These are phyloP conservation scores for Colletotrichum noveboracense DNA, from an alignment of 2,329 filamentous ascomycete genomes.

Conservation along the genomic window DNA sequence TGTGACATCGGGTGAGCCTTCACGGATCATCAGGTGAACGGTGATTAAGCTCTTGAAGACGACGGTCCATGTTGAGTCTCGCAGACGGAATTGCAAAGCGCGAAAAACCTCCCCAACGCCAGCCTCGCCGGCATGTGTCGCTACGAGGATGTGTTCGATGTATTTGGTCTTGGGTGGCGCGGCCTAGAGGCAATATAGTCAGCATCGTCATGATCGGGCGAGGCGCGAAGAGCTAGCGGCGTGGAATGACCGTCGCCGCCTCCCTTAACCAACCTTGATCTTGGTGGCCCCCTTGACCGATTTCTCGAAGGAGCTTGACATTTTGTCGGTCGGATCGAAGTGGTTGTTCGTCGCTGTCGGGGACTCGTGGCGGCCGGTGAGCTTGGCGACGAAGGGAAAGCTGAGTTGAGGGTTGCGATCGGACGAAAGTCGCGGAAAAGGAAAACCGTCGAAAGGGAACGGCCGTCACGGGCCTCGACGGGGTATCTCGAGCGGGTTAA, in stretches of 20 bases:
- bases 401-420: slow-evolving; percentile 6
- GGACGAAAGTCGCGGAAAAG: slow-evolving; percentile 11
- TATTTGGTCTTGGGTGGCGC: slow-evolving; percentile 99
- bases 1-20: slow-evolving; percentile 89
- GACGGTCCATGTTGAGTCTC: slow-evolving; percentile 99
- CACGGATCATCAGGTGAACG: slow-evolving; percentile 95
- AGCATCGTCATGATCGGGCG: slow-evolving; percentile 17
- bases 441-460: background rate
- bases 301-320: slow-evolving; percentile 96
- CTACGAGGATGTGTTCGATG: slow-evolving; percentile 96
- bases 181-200: slow-evolving; percentile 12
- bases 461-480: slow-evolving; percentile 16
- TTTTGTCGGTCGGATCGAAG: slow-evolving; percentile 35
- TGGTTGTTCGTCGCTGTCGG: background rate
- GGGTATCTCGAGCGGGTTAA: background rate
- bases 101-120: slow-evolving; percentile 96
- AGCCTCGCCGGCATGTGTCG: slow-evolving; percentile 92
- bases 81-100: slow-evolving; percentile 83
- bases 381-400: slow-evolving; percentile 20
- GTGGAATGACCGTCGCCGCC: background rate
- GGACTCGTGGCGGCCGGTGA: slow-evolving; percentile 18
- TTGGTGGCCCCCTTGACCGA: slow-evolving; percentile 99
- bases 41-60: slow-evolving; percentile 98
- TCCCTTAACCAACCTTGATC: slow-evolving; percentile 72
- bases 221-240: background rate